Conservation (phyloP, 2,329 filamentous ascomycete genomes). For the Drechslerella coelobrocha region DNA sequence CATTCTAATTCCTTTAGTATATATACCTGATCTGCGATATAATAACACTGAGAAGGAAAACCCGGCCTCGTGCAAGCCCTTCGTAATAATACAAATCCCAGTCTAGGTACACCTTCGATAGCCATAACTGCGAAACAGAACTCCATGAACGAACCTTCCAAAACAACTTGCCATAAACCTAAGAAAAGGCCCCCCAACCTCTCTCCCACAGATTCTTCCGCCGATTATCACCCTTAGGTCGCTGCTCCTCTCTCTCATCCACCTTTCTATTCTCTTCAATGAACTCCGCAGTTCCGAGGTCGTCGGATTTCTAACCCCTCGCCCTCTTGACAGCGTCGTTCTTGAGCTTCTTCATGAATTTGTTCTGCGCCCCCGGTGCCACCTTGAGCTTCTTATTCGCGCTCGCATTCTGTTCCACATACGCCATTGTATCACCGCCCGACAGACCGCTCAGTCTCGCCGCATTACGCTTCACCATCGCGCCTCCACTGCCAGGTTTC, state of each 20-base stretch:
- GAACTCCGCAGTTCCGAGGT: conserved; percentile 37
- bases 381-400: conserved; percentile 72
- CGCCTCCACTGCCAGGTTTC: conserved; percentile 62
- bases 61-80: no score
- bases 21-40: no score
- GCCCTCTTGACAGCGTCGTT: conserved; percentile 41
- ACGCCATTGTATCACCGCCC: conserved; percentile 97
- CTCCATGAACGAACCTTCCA: conserved; percentile 20
- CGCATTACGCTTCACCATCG: conserved; percentile 68
- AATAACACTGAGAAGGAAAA: no score
- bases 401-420: conserved; percentile 80
- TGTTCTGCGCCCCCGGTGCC: conserved; percentile 58
- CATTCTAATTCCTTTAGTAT: no score
- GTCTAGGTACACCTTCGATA: conserved; percentile 26
- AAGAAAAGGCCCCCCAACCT: conserved; percentile 17
- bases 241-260: conserved; percentile 16
- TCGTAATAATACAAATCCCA: conserved; percentile 35
- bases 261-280: conserved; percentile 8
- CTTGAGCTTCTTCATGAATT: conserved; percentile 49
- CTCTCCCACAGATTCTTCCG: conserved; percentile 18
- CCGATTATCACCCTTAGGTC: conserved; percentile 22
- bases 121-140: conserved; percentile 6
- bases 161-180: conserved; percentile 1
- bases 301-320: conserved; percentile 46
- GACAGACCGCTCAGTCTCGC: conserved; percentile 84